These are phyloP conservation scores for Trypanosoma caninum DNA, from an alignment of 208 protist species.

Conservation along the genomic window DNA sequence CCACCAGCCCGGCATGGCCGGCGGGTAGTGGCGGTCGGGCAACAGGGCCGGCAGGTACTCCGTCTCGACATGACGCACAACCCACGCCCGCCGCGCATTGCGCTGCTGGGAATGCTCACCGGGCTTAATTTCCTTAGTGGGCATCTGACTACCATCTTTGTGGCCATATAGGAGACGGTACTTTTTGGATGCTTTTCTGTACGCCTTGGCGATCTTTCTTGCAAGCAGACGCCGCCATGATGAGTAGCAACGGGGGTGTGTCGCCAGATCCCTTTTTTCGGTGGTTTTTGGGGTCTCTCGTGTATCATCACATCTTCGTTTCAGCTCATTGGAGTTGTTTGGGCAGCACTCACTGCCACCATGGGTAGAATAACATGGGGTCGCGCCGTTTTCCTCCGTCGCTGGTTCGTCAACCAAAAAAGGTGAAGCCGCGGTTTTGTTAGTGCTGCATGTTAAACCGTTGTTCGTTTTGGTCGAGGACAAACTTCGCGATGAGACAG, in stretches of 20 bases:
- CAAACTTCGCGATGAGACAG: not conserved
- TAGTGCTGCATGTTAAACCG: not conserved
- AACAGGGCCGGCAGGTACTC: slow-evolving; percentile 19
- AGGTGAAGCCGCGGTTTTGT: not conserved
- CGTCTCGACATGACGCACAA: slow-evolving; percentile 18
- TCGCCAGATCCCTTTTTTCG: not conserved
- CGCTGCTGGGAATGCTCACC: not conserved
- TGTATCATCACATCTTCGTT: not conserved
- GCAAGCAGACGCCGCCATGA: slow-evolving; percentile 14
- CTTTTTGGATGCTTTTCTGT: not conserved
- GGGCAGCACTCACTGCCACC: too few species aligned
- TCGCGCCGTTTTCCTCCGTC: not conserved
- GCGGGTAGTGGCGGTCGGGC: slow-evolving; percentile 25
- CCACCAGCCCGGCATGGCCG: slow-evolving; percentile 28
- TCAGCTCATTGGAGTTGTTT: too few species aligned
- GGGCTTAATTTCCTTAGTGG: not conserved
- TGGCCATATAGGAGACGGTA: not conserved
- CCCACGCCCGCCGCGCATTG: slow-evolving; percentile 11
- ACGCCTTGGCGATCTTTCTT: slow-evolving; percentile 14
- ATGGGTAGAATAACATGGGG: not conserved
- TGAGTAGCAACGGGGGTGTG: slow-evolving; percentile 15
- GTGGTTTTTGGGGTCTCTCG: not conserved
- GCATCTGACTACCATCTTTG: slow-evolving; percentile 6
- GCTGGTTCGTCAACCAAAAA: not conserved
- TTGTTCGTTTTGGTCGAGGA: not conserved